Evolutionary conservation across 176 grass and related monocot genomes (phyloP).

Genomic region (Ensete ventricosum): DNA sequence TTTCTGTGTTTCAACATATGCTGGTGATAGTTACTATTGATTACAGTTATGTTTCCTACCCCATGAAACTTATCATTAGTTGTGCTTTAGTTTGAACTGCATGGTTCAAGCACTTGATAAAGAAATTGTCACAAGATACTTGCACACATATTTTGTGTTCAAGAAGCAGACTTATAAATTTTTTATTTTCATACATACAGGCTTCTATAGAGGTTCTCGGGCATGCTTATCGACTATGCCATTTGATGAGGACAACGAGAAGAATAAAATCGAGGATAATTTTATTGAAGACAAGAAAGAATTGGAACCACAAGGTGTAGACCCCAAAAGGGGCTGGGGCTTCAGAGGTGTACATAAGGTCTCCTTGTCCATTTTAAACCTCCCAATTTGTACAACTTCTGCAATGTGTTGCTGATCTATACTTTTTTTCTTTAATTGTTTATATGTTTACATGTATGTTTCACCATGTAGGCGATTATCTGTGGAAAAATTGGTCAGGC

Average conservation of each 20-base stretch:
- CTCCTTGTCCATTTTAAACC: conserved; percentile 2
- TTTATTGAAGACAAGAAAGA: conserved; percentile 36
- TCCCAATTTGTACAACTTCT: background rate
- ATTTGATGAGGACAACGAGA: conserved; percentile 40
- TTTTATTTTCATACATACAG: background rate
- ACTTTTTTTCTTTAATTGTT: background rate
- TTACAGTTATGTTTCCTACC: too few species aligned
- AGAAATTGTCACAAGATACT: background rate
- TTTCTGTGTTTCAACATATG: background rate
- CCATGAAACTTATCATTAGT: too few species aligned
- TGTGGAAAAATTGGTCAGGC: conserved; percentile 81
- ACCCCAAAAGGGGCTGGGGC: conserved; percentile 57
- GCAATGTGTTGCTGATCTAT: background rate
- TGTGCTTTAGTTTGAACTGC: background rate
- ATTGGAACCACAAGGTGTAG: conserved; percentile 45
- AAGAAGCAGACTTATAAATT: background rate
- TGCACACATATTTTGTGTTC: background rate
- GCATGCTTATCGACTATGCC: conserved; percentile 54
- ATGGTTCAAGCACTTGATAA: background rate
- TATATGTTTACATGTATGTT: background rate
- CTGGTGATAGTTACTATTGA: too few species aligned
- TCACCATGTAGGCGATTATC: conserved; percentile 68
- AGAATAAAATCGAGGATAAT: conserved; percentile 30
- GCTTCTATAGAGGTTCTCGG: background rate
- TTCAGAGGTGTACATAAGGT: conserved; percentile 86